Evolutionary conservation across 2,329 filamentous ascomycete genomes (phyloP).

Genomic region (Delphinella strobiligena): DNA sequence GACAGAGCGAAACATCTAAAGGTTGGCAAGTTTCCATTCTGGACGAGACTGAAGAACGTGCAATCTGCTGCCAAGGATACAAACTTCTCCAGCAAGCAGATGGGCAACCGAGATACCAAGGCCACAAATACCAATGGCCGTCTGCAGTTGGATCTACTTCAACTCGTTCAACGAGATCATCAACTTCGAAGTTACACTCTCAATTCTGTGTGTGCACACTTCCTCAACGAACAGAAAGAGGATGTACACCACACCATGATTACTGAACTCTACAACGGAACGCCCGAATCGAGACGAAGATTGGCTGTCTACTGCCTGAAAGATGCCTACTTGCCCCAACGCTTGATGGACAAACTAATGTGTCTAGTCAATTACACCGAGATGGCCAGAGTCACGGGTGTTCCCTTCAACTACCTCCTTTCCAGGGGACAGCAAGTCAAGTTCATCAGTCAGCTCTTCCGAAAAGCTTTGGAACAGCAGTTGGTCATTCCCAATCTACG

Average conservation of each 20-base stretch:
- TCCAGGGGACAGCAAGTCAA: constrained; percentile 92
- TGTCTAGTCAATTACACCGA: constrained; percentile 99
- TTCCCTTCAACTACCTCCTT: constrained; percentile 90
- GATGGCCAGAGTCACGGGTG: constrained; percentile 98
- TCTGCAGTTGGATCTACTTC: constrained; percentile 85
- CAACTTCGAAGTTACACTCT: constrained; percentile 93
- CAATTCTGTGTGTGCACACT: constrained; percentile 91
- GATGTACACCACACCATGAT: constrained; percentile 99
- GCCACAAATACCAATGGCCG: constrained; percentile 89
- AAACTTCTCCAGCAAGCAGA: constrained; percentile 94
- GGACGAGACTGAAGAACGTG: constrained; percentile 64
- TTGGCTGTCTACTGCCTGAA: constrained; percentile 94
- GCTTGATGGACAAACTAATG: constrained; percentile 93
- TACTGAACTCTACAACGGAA: constrained; percentile 93
- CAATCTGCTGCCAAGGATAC: constrained; percentile 63
- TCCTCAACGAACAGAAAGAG: constrained; percentile 93
- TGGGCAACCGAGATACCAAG: constrained; percentile 92
- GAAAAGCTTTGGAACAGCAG: constrained; percentile 85
- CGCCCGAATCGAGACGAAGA: constrained; percentile 79
- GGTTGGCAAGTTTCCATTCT: constrained; percentile 68
- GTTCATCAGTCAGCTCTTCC: constrained; percentile 93
- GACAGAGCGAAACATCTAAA: constrained; percentile 80
- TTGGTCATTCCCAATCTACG: constrained; percentile 84
- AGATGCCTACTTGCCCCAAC: constrained; percentile 88
- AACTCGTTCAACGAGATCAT: constrained; percentile 87